Evolutionary conservation across 1,284 basidiomycete species (phyloP).

Genomic region (Cutaneotrichosporon cutaneum): DNA sequence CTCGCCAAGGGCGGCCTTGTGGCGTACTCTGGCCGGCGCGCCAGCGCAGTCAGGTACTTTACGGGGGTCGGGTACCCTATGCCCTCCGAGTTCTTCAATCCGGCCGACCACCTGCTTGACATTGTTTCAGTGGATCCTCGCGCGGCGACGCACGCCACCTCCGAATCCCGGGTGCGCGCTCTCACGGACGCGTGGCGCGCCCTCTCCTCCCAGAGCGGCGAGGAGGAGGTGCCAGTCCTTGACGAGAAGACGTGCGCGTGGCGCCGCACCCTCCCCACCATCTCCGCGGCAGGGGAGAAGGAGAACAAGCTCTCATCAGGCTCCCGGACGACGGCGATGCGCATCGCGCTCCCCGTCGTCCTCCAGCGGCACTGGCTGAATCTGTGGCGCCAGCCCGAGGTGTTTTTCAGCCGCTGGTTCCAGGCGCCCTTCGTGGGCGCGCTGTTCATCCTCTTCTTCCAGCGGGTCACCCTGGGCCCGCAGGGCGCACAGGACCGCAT

Average conservation of each 20-base stretch:
- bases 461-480: conserved; percentile 48
- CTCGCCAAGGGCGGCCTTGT: conserved; percentile 58
- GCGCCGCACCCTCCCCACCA: neutral
- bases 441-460: conserved; percentile 54
- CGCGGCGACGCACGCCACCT: conserved; percentile 25
- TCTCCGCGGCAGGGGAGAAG: neutral
- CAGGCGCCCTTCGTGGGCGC: conserved; percentile 50
- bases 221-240: conserved; percentile 2
- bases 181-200: conserved; percentile 29
- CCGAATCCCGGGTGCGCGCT: conserved; percentile 26
- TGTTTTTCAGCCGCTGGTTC: conserved; percentile 51
- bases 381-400: conserved; percentile 49
- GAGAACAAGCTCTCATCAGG: conserved; percentile 16
- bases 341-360: conserved; percentile 50
- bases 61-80: conserved; percentile 47
- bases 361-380: conserved; percentile 51
- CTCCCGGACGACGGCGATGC: conserved; percentile 44
- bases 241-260: neutral
- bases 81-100: conserved; percentile 51
- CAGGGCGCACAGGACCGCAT: conserved; percentile 54
- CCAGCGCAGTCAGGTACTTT: conserved; percentile 46
- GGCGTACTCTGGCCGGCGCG: conserved; percentile 42
- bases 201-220: conserved; percentile 14
- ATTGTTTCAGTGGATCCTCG: conserved; percentile 51
- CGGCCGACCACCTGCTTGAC: conserved; percentile 54